phyloP scores from a whole-genome alignment of 2,329 filamentous ascomycete species.

The Knoxdaviesia proteae region DNA sequence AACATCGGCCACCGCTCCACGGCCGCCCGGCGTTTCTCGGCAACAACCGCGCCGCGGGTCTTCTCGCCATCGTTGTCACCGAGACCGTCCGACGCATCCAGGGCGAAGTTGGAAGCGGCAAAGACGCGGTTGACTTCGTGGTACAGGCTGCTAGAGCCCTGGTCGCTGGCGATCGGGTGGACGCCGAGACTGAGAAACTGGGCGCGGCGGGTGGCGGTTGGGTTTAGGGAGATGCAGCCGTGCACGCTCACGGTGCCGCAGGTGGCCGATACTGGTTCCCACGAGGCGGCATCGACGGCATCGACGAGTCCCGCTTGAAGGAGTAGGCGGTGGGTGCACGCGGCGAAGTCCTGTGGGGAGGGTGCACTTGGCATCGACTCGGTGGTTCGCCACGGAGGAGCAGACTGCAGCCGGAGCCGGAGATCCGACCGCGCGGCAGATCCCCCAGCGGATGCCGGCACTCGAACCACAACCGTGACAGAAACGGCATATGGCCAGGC shows the following conservation, averaged over 20 bases:
- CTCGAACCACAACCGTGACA: constrained; percentile 13
- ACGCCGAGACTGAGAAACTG: constrained; percentile 74
- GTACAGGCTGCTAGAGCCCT: constrained; percentile 45
- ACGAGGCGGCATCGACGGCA: constrained; percentile 29
- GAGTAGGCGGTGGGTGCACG: constrained; percentile 27
- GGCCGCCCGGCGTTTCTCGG: constrained; percentile 33
- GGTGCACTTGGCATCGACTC: constrained; percentile 1
- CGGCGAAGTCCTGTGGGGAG: constrained; percentile 6
- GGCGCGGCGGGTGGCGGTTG: constrained; percentile 46
- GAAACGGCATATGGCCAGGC: constrained; percentile 39
- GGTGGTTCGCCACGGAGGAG: too few relatives aligned
- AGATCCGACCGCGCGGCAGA: constrained; percentile 14
- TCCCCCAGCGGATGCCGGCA: constrained; percentile 19
- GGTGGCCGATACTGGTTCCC: constrained; percentile 52
- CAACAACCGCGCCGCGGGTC: constrained; percentile 18
- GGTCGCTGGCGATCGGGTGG: constrained; percentile 35
- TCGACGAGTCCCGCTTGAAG: constrained; percentile 43
- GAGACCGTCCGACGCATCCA: constrained; percentile 24
- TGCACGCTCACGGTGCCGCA: constrained; percentile 38
- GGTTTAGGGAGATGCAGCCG: constrained; percentile 50
- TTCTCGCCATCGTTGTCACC: constrained; percentile 8
- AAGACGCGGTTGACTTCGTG: constrained; percentile 65
- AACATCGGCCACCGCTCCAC: constrained; percentile 83
- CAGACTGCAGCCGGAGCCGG: constrained; percentile 11
- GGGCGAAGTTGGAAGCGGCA: constrained; percentile 54